Conservation (phyloP, 73 alveolate species). For the Paramecium primaurelia region DNA sequence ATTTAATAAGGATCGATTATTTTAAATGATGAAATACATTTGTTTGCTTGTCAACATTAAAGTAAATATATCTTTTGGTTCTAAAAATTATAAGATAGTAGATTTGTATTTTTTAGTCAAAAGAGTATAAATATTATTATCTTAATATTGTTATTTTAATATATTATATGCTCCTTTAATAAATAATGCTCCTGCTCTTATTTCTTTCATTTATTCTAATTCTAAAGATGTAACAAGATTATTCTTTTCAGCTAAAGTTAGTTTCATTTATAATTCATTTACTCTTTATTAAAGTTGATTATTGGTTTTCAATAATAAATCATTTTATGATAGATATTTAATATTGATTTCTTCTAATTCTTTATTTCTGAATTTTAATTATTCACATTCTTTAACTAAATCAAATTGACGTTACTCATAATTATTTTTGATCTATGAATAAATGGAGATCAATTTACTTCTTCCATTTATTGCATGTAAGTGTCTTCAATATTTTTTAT, state of each 20-base stretch:
- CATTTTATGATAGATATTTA: not conserved
- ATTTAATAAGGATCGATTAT: not conserved
- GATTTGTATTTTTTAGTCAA: not conserved
- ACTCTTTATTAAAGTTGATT: not conserved
- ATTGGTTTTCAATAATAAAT: not conserved
- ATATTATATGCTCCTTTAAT: not conserved
- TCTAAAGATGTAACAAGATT: not conserved
- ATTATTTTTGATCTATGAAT: not conserved
- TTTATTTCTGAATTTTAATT: not conserved
- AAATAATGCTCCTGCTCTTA: not conserved
- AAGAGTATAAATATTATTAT: not conserved
- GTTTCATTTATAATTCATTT: not conserved
- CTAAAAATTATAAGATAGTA: not conserved
- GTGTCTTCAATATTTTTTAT: conserved; percentile 8
- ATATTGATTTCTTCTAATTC: not conserved
- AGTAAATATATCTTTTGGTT: not conserved
- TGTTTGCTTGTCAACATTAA: not conserved
- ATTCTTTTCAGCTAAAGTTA: not conserved
- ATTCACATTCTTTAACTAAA: not conserved
- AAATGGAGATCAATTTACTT: not conserved
- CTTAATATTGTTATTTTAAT: not conserved
- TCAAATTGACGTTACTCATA: not conserved
- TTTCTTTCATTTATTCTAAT: conserved; percentile 9
- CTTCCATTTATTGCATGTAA: conserved; percentile 1
- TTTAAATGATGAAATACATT: not conserved